phyloP scores from a whole-genome alignment of 2,329 filamentous ascomycete genomes.

The Acrocalymma vagum region DNA sequence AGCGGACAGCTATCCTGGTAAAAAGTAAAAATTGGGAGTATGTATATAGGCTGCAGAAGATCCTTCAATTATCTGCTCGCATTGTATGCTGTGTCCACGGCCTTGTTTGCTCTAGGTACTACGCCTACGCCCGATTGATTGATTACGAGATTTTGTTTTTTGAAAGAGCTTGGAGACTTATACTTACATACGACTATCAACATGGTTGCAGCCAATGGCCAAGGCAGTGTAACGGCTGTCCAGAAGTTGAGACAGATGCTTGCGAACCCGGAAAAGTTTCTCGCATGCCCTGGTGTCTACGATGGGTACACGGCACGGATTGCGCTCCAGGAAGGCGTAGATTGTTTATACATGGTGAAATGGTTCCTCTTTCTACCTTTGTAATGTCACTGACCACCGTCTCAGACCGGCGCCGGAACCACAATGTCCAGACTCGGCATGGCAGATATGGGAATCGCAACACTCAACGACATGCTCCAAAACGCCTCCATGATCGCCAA shows the following conservation, averaged over 20 bases:
- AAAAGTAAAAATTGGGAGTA: no score
- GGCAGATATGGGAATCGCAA: constrained; percentile 70
- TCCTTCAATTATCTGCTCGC: no score
- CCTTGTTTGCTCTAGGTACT: no score
- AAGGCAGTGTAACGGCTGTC: constrained; percentile 30
- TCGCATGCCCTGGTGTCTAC: constrained; percentile 73
- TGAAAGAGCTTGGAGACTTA: constrained; percentile 1
- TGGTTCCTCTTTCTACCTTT: not conserved
- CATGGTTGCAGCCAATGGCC: constrained; percentile 15
- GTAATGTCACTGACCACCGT: not conserved
- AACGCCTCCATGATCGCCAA: constrained; percentile 73
- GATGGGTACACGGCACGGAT: constrained; percentile 73
- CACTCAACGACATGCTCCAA: constrained; percentile 68
- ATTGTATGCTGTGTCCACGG: no score
- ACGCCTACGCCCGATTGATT: no score
- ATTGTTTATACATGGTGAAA: constrained; percentile 72
- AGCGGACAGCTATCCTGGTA: no score
- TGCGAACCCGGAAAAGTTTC: constrained; percentile 39
- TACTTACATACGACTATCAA: no score
- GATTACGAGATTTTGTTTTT: no score
- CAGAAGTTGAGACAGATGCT: constrained; percentile 42
- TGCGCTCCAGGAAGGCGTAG: constrained; percentile 69
- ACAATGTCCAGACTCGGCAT: constrained; percentile 68
- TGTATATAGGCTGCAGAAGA: no score
- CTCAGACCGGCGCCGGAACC: constrained; percentile 69